Evolutionary conservation across 805 yeast species (phyloP).

Genomic region (Saccharomycopsis malanga): DNA sequence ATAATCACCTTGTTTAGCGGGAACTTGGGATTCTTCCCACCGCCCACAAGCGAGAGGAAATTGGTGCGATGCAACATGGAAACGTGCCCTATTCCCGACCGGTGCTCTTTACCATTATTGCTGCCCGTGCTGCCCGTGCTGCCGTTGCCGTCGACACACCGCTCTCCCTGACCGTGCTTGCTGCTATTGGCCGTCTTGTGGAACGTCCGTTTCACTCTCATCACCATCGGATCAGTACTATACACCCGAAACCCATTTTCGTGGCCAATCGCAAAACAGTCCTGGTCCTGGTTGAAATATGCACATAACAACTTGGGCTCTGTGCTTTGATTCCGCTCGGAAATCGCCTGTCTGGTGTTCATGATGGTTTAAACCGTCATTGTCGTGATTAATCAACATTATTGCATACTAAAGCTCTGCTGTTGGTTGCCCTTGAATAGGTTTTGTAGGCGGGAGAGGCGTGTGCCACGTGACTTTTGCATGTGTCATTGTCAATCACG

Average conservation of each 20-base stretch:
- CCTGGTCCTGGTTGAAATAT: constrained; percentile 81
- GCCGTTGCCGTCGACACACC: constrained; percentile 1
- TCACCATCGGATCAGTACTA: constrained; percentile 80
- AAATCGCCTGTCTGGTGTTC: constrained; percentile 8
- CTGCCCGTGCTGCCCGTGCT: constrained; percentile 12
- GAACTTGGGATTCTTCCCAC: constrained; percentile 73
- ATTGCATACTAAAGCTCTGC: not conserved
- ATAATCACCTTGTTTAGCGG: constrained; percentile 75
- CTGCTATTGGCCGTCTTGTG: constrained; percentile 22
- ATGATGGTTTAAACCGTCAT: not conserved
- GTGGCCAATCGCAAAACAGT: constrained; percentile 80
- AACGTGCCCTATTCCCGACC: constrained; percentile 61
- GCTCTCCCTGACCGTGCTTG: not conserved
- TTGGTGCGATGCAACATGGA: constrained; percentile 87
- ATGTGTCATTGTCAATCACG: no score
- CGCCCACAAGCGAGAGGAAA: constrained; percentile 84
- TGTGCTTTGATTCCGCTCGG: not conserved
- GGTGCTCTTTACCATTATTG: constrained; percentile 26
- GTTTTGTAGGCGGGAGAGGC: not conserved
- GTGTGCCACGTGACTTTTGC: not conserved
- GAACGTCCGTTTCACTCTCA: constrained; percentile 56
- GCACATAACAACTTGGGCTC: constrained; percentile 43
- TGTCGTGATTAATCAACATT: not conserved
- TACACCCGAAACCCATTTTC: constrained; percentile 79
- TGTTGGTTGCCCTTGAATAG: not conserved